Evolutionary conservation across 208 protist genomes (phyloP).

Genomic region (Leishmania braziliensis): DNA sequence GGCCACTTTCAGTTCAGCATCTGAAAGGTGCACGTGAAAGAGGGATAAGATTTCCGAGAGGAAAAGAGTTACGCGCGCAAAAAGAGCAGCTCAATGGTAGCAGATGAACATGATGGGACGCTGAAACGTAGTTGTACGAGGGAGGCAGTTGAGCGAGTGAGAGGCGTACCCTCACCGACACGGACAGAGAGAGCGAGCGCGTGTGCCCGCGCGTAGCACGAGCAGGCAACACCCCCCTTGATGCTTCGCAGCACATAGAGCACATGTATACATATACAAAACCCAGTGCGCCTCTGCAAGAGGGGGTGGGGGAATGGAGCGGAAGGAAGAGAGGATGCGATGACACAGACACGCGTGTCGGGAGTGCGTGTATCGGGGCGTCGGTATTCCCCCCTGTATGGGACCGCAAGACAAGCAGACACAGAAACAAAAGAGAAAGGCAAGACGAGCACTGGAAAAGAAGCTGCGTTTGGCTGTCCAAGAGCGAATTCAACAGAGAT

Average conservation of each 20-base stretch:
- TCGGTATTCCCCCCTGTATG: too few species aligned
- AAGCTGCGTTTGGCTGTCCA: not conserved
- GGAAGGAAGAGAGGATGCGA: not conserved
- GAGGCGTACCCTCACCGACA: not conserved
- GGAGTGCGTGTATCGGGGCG: not conserved
- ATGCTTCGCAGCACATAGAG: not conserved
- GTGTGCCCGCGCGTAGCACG: not conserved
- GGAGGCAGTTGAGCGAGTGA: not conserved
- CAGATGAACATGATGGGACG: not conserved
- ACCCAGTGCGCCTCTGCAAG: not conserved
- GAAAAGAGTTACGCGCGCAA: not conserved
- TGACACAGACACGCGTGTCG: not conserved
- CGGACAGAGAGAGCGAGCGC: not conserved
- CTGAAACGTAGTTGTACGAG: not conserved
- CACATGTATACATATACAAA: not conserved
- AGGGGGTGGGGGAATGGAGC: not conserved
- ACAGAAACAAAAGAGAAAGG: constrained; percentile 10
- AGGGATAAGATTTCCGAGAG: not conserved
- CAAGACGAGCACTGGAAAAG: not conserved
- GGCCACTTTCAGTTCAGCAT: not conserved
- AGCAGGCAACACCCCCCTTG: not conserved
- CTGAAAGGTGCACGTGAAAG: not conserved
- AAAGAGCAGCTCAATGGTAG: not conserved
- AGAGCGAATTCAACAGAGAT: not conserved
- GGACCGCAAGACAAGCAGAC: not conserved